A percentile compares a stretch with the other conserved stretches of the same genome.
Conservation (phyloP, 441 rosid genomes). For the Bocquillonia castaneifolia region DNA sequence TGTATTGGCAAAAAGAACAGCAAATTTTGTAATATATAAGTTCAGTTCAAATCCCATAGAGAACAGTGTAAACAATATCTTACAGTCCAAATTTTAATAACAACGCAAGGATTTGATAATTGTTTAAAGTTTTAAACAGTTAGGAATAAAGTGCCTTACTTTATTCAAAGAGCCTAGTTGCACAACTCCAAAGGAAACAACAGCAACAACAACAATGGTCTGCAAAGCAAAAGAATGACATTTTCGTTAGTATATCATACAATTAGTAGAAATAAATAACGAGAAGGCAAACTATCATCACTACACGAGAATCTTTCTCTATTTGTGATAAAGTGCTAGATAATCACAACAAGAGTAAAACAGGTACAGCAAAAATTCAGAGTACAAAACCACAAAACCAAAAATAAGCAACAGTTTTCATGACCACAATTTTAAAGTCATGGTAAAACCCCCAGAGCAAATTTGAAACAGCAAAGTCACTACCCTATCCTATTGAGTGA, state of each 20-base stretch:
- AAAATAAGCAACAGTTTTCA: background rate
- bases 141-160: constrained; percentile 44
- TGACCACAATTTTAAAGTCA: background rate
- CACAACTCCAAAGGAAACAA: constrained; percentile 73
- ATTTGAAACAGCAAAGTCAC: background rate
- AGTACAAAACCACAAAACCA: background rate
- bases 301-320: background rate
- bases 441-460: background rate
- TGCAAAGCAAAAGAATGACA: constrained; percentile 30
- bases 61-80: constrained; percentile 1
- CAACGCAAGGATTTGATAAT: constrained; percentile 11
- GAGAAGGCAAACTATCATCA: constrained; percentile 5
- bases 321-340: background rate
- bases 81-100: constrained; percentile 7
- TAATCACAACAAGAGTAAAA: background rate
- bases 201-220: constrained; percentile 72
- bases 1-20: background rate
- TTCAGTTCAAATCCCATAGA: background rate
- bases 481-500: background rate
- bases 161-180: constrained; percentile 78
- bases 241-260: constrained; percentile 10
- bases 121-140: constrained; percentile 2
- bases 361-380: background rate
- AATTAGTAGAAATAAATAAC: background rate
- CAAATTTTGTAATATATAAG: background rate